These are phyloP conservation scores for Saccharum hybrid DNA, from an alignment of 202 grass and related monocot species.

Conservation along the genomic window DNA sequence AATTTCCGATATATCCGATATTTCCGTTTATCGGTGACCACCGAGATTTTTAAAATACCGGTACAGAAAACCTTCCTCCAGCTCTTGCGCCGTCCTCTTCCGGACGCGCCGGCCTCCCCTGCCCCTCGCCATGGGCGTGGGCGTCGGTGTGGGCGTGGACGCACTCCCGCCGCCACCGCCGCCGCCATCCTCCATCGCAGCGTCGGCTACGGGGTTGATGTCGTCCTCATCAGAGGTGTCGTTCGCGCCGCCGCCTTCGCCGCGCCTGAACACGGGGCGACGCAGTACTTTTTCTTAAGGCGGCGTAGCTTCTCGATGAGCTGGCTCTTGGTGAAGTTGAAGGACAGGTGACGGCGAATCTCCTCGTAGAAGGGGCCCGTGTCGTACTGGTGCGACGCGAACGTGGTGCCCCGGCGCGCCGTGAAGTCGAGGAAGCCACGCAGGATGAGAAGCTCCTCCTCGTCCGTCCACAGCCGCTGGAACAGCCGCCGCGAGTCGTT, in stretches of 20 bases:
- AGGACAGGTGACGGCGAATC: conserved; percentile 65
- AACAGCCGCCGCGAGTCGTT: conserved; percentile 85
- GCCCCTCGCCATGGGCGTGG: conserved; percentile 19
- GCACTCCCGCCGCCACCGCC: too few relatives aligned
- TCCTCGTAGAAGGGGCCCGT: conserved; percentile 78
- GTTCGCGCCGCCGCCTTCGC: conserved; percentile 39
- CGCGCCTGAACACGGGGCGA: conserved; percentile 54
- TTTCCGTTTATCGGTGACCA: too few relatives aligned
- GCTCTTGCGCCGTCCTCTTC: conserved; percentile 53
- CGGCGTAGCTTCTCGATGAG: conserved; percentile 96
- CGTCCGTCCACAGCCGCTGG: conserved; percentile 92
- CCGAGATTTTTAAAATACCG: too few relatives aligned
- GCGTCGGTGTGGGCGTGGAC: too few relatives aligned
- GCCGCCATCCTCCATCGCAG: conserved; percentile 32
- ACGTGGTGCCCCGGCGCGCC: too few relatives aligned
- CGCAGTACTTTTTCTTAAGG: conserved; percentile 97
- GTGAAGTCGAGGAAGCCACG: conserved; percentile 19
- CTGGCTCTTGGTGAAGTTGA: conserved; percentile 92
- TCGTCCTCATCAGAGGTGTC: conserved; percentile 76
- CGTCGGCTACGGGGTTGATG: conserved; percentile 45
- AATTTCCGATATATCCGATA: too few relatives aligned
- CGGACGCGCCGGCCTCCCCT: conserved; percentile 51
- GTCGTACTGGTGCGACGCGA: too few relatives aligned
- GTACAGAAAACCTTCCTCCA: too few relatives aligned
- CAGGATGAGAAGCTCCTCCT: conserved; percentile 89